phyloP scores from a whole-genome alignment of 2,329 filamentous ascomycete genomes.

The Paecilomyces dactylethromorphus region DNA sequence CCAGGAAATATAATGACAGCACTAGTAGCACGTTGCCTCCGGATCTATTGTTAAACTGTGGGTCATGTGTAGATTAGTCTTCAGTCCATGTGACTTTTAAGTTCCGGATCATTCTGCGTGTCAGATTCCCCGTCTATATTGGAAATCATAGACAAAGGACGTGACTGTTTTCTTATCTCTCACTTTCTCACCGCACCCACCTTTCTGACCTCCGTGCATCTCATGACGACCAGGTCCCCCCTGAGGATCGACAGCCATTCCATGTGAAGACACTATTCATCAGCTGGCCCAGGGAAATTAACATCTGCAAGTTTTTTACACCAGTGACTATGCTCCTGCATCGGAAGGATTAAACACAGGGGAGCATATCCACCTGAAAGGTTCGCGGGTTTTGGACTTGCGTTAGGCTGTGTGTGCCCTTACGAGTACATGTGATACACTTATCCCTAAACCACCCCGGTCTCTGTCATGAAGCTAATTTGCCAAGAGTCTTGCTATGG shows the following conservation, averaged over 20 bases:
- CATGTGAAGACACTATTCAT: background rate
- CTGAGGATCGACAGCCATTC: background rate
- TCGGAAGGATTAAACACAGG: background rate
- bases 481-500: background rate
- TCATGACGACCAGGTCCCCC: background rate
- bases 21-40: background rate
- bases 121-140: background rate
- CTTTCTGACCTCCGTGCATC: background rate
- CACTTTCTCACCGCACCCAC: background rate
- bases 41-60: background rate
- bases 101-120: background rate
- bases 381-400: background rate
- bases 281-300: background rate
- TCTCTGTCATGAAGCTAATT: background rate
- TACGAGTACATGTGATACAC: background rate
- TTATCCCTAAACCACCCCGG: background rate
- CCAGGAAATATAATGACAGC: background rate
- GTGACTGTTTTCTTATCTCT: background rate
- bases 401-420: background rate
- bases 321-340: background rate
- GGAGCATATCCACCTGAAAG: background rate
- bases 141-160: background rate
- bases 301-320: background rate
- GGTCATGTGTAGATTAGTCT: conserved; percentile 2
- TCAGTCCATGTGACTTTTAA: background rate